A percentile compares a stretch with the other conserved stretches of the same genome.
phyloP scores from a whole-genome alignment of 2,329 filamentous ascomycete genomes.

The Fulvia fulva region DNA sequence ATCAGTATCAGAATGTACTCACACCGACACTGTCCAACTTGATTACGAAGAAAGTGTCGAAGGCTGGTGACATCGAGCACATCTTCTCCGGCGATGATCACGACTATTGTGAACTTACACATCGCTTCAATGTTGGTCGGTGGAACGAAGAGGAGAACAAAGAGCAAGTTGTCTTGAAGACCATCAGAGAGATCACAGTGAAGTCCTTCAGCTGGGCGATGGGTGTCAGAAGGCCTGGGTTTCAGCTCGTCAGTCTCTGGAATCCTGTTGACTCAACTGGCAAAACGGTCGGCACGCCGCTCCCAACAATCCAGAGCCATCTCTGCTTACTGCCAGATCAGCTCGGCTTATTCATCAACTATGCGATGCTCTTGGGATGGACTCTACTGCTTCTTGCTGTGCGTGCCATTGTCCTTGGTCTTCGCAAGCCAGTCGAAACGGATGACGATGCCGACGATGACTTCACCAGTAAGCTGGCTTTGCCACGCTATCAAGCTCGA shows the following conservation, averaged over 20 bases:
- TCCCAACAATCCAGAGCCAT: constrained; percentile 73
- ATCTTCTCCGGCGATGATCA: constrained; percentile 97
- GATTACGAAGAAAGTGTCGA: constrained; percentile 64
- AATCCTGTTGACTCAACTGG: constrained; percentile 69
- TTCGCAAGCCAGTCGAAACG: constrained; percentile 15
- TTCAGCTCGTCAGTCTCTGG: constrained; percentile 84
- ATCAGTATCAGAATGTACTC: constrained; percentile 96
- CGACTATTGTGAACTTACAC: constrained; percentile 90
- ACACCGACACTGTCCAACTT: constrained; percentile 69
- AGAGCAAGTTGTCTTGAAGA: constrained; percentile 47
- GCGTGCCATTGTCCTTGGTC: constrained; percentile 39
- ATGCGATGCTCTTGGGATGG: constrained; percentile 59
- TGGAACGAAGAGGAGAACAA: constrained; percentile 33
- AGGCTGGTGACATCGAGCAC: constrained; percentile 67
- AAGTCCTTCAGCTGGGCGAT: constrained; percentile 96
- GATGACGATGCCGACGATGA: constrained; percentile 13
- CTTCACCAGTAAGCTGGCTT: not conserved
- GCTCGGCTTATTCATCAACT: constrained; percentile 75
- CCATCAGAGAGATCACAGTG: constrained; percentile 76
- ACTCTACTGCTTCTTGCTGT: constrained; percentile 48
- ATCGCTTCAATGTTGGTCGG: constrained; percentile 48
- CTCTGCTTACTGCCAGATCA: constrained; percentile 89
- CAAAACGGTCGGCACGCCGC: constrained; percentile 25
- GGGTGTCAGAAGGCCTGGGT: constrained; percentile 84
- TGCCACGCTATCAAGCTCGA: constrained; percentile 6